phyloP scores from a whole-genome alignment of 306 rosid species.

The Arachis stenosperma region DNA sequence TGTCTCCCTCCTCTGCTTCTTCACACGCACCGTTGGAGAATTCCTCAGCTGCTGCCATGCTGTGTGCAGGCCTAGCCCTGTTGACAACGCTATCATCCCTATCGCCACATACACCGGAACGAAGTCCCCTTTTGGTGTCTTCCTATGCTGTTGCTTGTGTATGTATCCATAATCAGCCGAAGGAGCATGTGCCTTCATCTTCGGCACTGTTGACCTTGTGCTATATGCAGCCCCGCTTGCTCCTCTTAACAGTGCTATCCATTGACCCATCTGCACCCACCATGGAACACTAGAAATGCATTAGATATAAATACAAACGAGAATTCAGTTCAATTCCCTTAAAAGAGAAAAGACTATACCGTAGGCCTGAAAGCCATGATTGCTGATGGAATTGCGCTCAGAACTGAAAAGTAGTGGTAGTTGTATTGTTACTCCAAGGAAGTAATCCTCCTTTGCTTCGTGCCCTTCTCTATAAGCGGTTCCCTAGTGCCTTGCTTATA shows the following conservation, averaged over 20 bases:
- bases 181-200: constrained; percentile 56
- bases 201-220: constrained; percentile 57
- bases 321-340: not conserved
- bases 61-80: constrained; percentile 63
- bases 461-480: not conserved
- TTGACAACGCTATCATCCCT: constrained; percentile 62
- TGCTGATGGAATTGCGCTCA: not conserved
- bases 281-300: not conserved
- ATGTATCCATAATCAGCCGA: constrained; percentile 41
- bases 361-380: constrained; percentile 53
- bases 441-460: constrained; percentile 6
- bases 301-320: not conserved
- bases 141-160: constrained; percentile 2
- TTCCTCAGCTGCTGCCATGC: constrained; percentile 70
- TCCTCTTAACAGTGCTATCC: constrained; percentile 47
- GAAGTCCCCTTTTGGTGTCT: constrained; percentile 47
- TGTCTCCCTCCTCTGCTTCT: constrained; percentile 72
- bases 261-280: constrained; percentile 47
- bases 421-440: not conserved
- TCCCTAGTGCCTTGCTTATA: not conserved
- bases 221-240: constrained; percentile 26
- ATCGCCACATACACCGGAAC: constrained; percentile 69
- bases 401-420: not conserved
- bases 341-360: constrained; percentile 40
- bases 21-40: constrained; percentile 65